Base-by-base conservation (phyloP, 306 rosid species). In the Gastrolobium villosum region DNA sequence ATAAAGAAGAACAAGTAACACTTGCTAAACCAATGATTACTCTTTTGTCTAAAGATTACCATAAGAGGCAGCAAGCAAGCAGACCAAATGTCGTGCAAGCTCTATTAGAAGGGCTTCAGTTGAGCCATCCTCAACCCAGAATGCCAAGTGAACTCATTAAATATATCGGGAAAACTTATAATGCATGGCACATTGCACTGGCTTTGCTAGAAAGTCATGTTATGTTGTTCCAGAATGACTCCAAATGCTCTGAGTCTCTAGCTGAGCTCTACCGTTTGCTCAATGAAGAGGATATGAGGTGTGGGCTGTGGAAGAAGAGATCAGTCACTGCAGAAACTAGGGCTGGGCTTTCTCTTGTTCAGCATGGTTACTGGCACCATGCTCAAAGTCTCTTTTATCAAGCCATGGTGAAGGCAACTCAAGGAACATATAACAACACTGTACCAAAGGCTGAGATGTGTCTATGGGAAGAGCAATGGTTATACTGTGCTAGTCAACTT, bases 391-490 rank as follows among this genome's bases (percentile, higher is more conserved):
- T 96, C 76, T 96, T 96, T 82, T 96, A 90, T 84, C 99, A 96
- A 84, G 98, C 97, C 65, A 96, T 96, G 99, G 92, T 96, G 53
- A 96, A 96, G 89, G 96, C 99, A 45, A 90, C 99, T 77, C 99
- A 96, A 89, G 99, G 99, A 75, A 96, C 97, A 26, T 93, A 91
- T 79, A 96, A 90, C 76, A 96, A 93, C 77, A 81, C 97, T 10
- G 98, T 93, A 45, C 97, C 99, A 3, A 96, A 96, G 90, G 97
- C 99, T 66, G 99, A 96, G 92, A 96, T 96, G 99, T 96, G 99
- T 85, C 94, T 96, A 15, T 96, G 99, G 99, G 99, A 96, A 87
- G 99, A 93, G 84, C 99, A 96, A 70, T 96, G 99, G 99, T 84
- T 93, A 76, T 83, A 72, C 79, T 91, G 99, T 90, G 97, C 97